phyloP scores from a whole-genome alignment of 2,329 filamentous ascomycete genomes.

The Aspergillus ibericus region DNA sequence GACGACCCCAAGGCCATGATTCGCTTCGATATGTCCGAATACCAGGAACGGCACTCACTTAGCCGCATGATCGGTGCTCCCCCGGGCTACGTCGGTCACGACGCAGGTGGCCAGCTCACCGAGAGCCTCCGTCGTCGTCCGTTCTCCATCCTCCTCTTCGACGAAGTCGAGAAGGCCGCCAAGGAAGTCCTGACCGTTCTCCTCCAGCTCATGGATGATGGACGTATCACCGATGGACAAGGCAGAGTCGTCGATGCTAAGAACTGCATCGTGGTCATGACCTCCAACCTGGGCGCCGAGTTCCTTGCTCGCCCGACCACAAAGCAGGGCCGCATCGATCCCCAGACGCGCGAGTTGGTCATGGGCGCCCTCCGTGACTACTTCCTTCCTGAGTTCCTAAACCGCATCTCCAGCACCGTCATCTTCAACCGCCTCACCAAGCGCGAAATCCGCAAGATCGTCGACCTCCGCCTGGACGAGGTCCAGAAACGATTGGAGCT shows the following conservation, averaged over 20 bases:
- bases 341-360: constrained; percentile 81
- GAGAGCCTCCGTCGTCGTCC: constrained; percentile 90
- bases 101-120: constrained; percentile 91
- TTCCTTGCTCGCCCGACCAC: constrained; percentile 78
- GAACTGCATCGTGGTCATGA: constrained; percentile 99
- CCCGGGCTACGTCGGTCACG: constrained; percentile 94
- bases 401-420: constrained; percentile 92
- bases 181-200: constrained; percentile 97
- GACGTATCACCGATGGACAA: constrained; percentile 96
- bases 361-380: constrained; percentile 90
- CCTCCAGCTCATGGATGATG: constrained; percentile 99
- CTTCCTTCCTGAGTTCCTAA: constrained; percentile 97
- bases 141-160: constrained; percentile 96
- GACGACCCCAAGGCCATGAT: constrained; percentile 98
- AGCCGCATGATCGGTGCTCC: constrained; percentile 98
- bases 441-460: constrained; percentile 89
- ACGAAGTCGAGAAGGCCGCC: constrained; percentile 97
- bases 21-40: constrained; percentile 99
- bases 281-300: constrained; percentile 93
- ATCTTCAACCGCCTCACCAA: constrained; percentile 97
- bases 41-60: constrained; percentile 93
- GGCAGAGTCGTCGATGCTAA: constrained; percentile 90
- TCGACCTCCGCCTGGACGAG: constrained; percentile 82
- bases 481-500: constrained; percentile 86
- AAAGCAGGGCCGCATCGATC: constrained; percentile 81